These are phyloP conservation scores for Cytospora piceicola DNA, from an alignment of 2,329 filamentous ascomycete species.

Conservation along the genomic window DNA sequence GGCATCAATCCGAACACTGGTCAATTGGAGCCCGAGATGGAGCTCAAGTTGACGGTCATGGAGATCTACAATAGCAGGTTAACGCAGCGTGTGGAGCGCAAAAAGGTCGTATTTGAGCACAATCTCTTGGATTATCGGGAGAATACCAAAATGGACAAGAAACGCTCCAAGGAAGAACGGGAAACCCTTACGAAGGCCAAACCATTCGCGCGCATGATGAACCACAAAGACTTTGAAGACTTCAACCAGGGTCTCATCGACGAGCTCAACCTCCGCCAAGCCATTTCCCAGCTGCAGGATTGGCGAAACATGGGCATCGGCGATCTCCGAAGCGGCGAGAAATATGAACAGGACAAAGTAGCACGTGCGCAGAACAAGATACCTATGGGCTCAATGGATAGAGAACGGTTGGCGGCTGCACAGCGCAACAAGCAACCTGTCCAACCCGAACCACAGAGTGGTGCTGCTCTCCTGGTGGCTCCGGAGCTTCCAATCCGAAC, in stretches of 20 bases:
- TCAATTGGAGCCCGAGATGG: constrained; percentile 92
- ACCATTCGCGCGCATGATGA: constrained; percentile 97
- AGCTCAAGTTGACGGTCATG: constrained; percentile 96
- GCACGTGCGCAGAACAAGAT: constrained; percentile 69
- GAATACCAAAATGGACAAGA: constrained; percentile 88
- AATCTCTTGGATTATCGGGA: constrained; percentile 91
- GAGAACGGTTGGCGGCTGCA: constrained; percentile 72
- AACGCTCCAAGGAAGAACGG: constrained; percentile 90
- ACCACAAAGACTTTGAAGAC: constrained; percentile 83
- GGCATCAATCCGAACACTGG: constrained; percentile 84
- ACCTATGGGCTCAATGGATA: constrained; percentile 81
- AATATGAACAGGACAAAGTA: constrained; percentile 89
- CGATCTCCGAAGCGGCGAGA: constrained; percentile 83
- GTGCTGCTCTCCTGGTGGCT: constrained; percentile 75
- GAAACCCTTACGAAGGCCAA: constrained; percentile 93
- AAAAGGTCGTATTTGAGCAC: constrained; percentile 97
- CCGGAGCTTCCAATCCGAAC: constrained; percentile 73
- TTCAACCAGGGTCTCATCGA: constrained; percentile 85
- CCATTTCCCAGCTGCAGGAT: constrained; percentile 88
- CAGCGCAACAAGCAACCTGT: constrained; percentile 71
- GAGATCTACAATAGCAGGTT: constrained; percentile 95
- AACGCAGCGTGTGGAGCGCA: constrained; percentile 88
- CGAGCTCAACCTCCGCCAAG: constrained; percentile 87
- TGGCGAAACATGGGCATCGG: constrained; percentile 87
- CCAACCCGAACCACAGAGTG: constrained; percentile 71